Evolutionary conservation across 768 basidiomycete species (phyloP).

Genomic region (Infundibulicybe gibba): DNA sequence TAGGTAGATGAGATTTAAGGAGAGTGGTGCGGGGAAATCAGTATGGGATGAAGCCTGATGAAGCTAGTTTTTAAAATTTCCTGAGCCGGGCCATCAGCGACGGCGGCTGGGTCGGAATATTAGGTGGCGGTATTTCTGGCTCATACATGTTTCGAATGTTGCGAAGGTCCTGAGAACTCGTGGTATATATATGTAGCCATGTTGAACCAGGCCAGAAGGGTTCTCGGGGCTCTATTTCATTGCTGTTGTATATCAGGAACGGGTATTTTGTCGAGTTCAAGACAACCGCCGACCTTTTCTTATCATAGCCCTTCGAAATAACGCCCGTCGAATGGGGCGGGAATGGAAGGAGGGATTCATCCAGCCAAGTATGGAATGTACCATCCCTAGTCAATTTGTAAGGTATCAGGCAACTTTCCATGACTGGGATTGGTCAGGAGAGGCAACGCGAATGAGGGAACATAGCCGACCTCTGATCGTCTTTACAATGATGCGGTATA

Average conservation of each 20-base stretch:
- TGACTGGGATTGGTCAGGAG: slow-evolving; percentile 20
- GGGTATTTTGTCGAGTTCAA: too few relatives aligned
- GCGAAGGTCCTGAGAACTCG: too few relatives aligned
- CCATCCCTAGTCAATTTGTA: slow-evolving; percentile 32
- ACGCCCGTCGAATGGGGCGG: slow-evolving; percentile 7
- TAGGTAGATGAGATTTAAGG: too few relatives aligned
- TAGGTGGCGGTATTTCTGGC: too few relatives aligned
- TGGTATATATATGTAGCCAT: too few relatives aligned
- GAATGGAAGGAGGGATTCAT: slow-evolving; percentile 12
- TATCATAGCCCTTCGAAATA: not conserved
- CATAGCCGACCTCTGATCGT: slow-evolving; percentile 32
- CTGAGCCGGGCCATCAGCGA: too few relatives aligned
- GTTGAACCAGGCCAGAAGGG: too few relatives aligned
- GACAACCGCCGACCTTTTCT: too few relatives aligned
- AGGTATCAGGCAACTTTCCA: slow-evolving; percentile 43
- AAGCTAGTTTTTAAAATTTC: too few relatives aligned
- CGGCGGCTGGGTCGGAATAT: too few relatives aligned
- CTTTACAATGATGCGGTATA: slow-evolving; percentile 32
- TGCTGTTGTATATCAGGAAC: not conserved
- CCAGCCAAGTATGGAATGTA: slow-evolving; percentile 37
- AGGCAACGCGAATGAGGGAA: not conserved
- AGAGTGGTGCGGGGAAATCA: too few relatives aligned
- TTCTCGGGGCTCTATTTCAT: not conserved
- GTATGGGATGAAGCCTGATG: too few relatives aligned
- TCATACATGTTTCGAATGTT: not conserved